Conservation (phyloP, 1,139 yeast species). For the Tardiomyces depauwii region DNA sequence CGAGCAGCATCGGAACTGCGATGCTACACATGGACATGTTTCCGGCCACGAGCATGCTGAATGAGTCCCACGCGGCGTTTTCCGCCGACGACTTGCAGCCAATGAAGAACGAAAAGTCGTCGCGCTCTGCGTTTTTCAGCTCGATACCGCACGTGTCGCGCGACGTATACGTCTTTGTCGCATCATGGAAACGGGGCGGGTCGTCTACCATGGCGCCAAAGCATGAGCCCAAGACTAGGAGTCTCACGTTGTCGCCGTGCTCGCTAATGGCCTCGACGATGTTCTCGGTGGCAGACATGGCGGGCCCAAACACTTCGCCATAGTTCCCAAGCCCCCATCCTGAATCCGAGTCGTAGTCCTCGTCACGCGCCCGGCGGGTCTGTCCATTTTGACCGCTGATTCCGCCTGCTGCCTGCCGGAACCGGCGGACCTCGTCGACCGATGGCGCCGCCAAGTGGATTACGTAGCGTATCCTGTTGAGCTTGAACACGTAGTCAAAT, state of each 20-base stretch:
- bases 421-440: neutral
- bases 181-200: slow-evolving; percentile 15
- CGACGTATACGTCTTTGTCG: slow-evolving; percentile 12
- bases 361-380: neutral
- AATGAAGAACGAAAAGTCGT: slow-evolving; percentile 9
- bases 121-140: slow-evolving; percentile 10
- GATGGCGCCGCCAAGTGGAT: slow-evolving; percentile 2
- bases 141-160: slow-evolving; percentile 13
- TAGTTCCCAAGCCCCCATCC: neutral
- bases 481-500: neutral
- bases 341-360: neutral
- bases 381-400: too few relatives aligned
- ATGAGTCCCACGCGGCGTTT: slow-evolving; percentile 15
- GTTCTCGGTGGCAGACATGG: slow-evolving; percentile 12
- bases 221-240: slow-evolving; percentile 17
- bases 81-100: slow-evolving; percentile 16
- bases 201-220: slow-evolving; percentile 14
- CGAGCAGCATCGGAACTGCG: slow-evolving; percentile 14
- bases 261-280: slow-evolving; percentile 12
- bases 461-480: neutral
- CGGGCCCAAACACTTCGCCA: slow-evolving; percentile 13
- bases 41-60: slow-evolving; percentile 6
- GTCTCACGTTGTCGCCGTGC: slow-evolving; percentile 11
- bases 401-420: neutral
- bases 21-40: slow-evolving; percentile 10